Percentiles rank a stretch among this genome's conserved stretches.
phyloP scores from a whole-genome alignment of 306 rosid genomes.

The Mimosa pudica region DNA sequence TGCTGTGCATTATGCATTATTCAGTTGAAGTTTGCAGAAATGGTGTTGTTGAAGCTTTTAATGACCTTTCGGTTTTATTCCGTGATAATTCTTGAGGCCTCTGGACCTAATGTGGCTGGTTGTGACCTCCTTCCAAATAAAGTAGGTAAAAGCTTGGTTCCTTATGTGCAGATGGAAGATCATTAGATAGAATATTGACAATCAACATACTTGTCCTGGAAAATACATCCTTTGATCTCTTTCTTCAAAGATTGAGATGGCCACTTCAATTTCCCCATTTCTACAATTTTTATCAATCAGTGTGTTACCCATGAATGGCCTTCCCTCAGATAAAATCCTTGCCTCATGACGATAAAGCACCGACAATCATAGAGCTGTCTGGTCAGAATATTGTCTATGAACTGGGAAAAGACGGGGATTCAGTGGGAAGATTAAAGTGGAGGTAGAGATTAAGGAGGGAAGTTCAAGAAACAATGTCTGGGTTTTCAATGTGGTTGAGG shows the following conservation, averaged over 20 bases:
- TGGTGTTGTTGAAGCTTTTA: no score
- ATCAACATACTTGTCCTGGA: constrained; percentile 30
- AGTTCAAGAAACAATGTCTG: constrained; percentile 38
- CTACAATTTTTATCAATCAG: constrained; percentile 37
- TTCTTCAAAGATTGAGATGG: constrained; percentile 25
- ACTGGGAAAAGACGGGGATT: constrained; percentile 27
- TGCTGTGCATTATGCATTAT: not conserved
- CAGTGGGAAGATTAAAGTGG: constrained; percentile 19
- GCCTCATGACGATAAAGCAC: constrained; percentile 38
- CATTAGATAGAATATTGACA: not conserved
- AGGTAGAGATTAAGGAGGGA: constrained; percentile 34
- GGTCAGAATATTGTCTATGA: constrained; percentile 17
- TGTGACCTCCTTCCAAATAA: not conserved
- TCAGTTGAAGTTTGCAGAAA: no score
- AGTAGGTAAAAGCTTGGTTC: no score
- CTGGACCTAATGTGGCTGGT: not conserved
- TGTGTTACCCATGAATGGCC: constrained; percentile 35
- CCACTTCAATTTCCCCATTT: constrained; percentile 29
- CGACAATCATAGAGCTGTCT: constrained; percentile 27
- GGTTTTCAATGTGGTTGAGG: constrained; percentile 26
- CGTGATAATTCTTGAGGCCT: not conserved
- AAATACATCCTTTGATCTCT: constrained; percentile 28
- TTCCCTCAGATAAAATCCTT: constrained; percentile 30
- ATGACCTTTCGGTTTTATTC: not conserved
- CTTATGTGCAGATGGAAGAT: constrained; percentile 19